phyloP scores from a whole-genome alignment of 2,329 filamentous ascomycete genomes.

The Ophiocordyceps camponoti-saundersi region DNA sequence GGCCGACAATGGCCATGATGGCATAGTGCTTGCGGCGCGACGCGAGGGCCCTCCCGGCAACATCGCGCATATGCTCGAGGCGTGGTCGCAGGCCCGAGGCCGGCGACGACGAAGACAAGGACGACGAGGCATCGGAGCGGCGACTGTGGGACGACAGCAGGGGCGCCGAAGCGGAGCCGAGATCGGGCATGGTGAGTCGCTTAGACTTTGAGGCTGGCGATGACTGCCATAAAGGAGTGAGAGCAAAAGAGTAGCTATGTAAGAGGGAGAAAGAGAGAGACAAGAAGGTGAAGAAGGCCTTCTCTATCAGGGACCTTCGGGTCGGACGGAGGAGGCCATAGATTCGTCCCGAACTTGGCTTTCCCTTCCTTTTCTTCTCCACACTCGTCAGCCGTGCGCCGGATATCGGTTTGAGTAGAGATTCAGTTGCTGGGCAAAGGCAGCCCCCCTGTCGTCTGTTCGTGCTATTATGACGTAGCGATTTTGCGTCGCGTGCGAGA shows the following conservation, averaged over 20 bases:
- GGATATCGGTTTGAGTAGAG: background rate
- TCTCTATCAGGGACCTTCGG: background rate
- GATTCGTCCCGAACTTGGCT: background rate
- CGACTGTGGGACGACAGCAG: background rate
- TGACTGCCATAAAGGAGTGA: too few relatives aligned
- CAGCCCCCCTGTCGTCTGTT: background rate
- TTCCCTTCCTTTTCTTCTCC: background rate
- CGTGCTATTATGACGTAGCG: background rate
- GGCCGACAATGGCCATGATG: constrained; percentile 23
- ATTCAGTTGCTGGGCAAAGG: background rate
- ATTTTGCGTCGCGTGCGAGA: background rate
- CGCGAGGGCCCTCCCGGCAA: constrained; percentile 6
- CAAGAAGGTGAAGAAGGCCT: background rate
- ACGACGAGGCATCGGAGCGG: background rate
- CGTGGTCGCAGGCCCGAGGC: background rate
- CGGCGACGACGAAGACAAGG: background rate
- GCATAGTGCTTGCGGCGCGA: constrained; percentile 27
- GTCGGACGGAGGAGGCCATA: background rate
- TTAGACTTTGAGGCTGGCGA: background rate
- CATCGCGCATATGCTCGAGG: background rate
- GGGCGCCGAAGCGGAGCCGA: background rate
- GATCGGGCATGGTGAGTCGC: background rate
- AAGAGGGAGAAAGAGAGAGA: too few relatives aligned
- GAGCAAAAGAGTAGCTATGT: too few relatives aligned
- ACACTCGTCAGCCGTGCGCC: background rate